Percentiles rank a stretch among this genome's conserved stretches.
Conservation (phyloP, 257 asterid genomes). For the Mitragyna speciosa region DNA sequence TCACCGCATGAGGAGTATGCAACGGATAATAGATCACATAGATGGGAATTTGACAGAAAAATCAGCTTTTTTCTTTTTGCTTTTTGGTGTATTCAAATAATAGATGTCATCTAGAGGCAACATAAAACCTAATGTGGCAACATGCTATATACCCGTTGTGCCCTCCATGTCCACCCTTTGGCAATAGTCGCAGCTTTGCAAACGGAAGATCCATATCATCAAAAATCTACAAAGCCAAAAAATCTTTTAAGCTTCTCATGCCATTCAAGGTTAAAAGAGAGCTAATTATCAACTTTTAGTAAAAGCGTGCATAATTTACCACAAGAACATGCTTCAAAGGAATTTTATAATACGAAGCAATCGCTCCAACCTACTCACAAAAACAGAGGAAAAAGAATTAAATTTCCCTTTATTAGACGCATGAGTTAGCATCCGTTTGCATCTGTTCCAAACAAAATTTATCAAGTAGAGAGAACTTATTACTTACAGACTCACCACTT, state of each 20-base stretch:
- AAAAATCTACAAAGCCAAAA: slow-evolving; percentile 52
- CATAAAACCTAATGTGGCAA: background rate
- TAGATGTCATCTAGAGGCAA: background rate
- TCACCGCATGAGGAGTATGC: background rate
- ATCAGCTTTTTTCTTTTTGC: too few relatives aligned
- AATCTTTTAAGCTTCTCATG: background rate
- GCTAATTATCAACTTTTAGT: background rate
- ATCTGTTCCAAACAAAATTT: background rate
- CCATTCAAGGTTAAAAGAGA: background rate
- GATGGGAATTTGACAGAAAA: too few relatives aligned
- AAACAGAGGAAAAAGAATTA: slow-evolving; percentile 14
- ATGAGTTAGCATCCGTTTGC: background rate
- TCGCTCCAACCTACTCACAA: slow-evolving; percentile 66
- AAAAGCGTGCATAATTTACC: slow-evolving; percentile 48
- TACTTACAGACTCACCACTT: slow-evolving; percentile 99
- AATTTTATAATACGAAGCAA: slow-evolving; percentile 88
- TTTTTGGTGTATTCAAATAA: background rate
- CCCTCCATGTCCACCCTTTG: slow-evolving; percentile 99
- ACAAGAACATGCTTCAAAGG: slow-evolving; percentile 87
- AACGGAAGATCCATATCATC: slow-evolving; percentile 96
- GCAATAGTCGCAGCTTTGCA: slow-evolving; percentile 77
- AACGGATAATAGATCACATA: background rate
- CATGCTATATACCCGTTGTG: slow-evolving; percentile 71
- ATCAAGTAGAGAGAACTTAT: slow-evolving; percentile 62
- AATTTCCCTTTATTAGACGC: background rate